phyloP scores from a whole-genome alignment of 2,329 filamentous ascomycete species.

The Sporothrix phasma region DNA sequence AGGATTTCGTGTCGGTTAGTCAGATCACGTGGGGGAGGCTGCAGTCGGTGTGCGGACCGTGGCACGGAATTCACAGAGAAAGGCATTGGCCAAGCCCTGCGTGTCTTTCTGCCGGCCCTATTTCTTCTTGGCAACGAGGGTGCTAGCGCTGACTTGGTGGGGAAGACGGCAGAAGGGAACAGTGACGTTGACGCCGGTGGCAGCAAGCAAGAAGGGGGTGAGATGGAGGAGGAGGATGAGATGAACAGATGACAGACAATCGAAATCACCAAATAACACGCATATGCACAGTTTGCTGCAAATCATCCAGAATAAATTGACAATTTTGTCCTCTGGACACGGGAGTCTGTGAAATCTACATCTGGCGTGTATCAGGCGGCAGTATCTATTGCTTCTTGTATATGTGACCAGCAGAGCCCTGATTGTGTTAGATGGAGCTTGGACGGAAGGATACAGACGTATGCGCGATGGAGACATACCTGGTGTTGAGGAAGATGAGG shows the following conservation, averaged over 20 bases:
- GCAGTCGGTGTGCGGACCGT: slow-evolving; percentile 7
- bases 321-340: neutral
- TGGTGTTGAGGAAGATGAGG: slow-evolving; percentile 80
- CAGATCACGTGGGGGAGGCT: neutral
- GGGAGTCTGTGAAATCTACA: neutral
- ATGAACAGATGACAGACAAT: neutral
- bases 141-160: neutral
- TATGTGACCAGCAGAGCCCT: slow-evolving; percentile 15
- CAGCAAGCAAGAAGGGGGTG: neutral
- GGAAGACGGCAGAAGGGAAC: neutral
- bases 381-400: slow-evolving; percentile 11
- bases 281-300: neutral
- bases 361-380: neutral
- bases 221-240: neutral
- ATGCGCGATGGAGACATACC: slow-evolving; percentile 29
- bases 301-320: neutral
- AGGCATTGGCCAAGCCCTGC: slow-evolving; percentile 9
- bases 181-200: neutral
- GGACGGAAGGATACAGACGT: neutral
- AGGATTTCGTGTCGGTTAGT: neutral
- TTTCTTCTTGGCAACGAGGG: slow-evolving; percentile 7
- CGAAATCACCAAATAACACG: neutral
- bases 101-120: slow-evolving; percentile 16
- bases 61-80: neutral
- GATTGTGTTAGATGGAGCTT: neutral